Base-by-base conservation (phyloP, 805 yeast species). In the Metschnikowia hibisci region DNA sequence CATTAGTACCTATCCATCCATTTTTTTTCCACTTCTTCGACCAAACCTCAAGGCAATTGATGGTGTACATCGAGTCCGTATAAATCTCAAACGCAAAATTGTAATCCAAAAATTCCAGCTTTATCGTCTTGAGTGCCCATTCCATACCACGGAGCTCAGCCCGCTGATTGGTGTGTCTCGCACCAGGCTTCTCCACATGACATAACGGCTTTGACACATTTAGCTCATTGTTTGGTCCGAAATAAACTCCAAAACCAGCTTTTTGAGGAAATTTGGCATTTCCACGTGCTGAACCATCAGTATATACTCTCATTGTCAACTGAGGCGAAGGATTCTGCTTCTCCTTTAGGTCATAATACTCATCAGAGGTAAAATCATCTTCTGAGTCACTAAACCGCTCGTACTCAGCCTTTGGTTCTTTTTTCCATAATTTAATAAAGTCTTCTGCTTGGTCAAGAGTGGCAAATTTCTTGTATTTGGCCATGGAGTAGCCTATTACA, bases 181-280 rank as follows among this genome's bases (percentile, higher is more conserved):
- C 47, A 7, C 23, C 37, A 1, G 46, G 16, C 32, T 50, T 42
- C 28, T 61, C 62, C 22, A 60, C 60, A 8, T 41, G 45, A 2
- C 67, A 71, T 20, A 87, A 65, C 0, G 82, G 77, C 4, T 69
- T 78, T 0, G 82, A 68, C 8, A 70, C 64, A 57, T 84, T 85
- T 34, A 84, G 61, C 2, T 70, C 45, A 53, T 81, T 84, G 28
- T 61, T 55, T 0, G 52, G 64, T 0, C 88, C 90, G 58, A 74
- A 87, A 58, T 66, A 87, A 0, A 84, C 85, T 18, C 96, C 97
- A 54, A 76, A 80, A 0, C 97, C 96, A 0, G 83, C 81, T 10
- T 51, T 48, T 3, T 52, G 44, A 7, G 52, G 50, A 0, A 39
- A 35, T 15, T 55, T 64, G 0, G 88, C 89, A 53, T 84, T 83